phyloP scores from a whole-genome alignment of 2,329 filamentous ascomycete species.

The Chrysoporthe cubensis region DNA sequence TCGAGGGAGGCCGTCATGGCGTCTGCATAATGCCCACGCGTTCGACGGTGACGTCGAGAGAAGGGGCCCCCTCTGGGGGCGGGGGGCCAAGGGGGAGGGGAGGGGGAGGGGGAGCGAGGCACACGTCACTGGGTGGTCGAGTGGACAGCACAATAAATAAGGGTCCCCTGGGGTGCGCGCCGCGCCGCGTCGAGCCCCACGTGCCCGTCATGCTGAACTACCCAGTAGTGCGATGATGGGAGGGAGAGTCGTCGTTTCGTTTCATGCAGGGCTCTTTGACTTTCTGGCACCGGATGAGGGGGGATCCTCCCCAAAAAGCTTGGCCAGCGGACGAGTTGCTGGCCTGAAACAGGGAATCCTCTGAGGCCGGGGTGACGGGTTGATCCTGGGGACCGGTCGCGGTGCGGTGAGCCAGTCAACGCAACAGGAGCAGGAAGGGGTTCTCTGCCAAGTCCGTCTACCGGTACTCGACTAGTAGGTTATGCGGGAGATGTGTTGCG shows the following conservation, averaged over 20 bases:
- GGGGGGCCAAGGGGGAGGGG: too few relatives aligned
- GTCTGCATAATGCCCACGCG: not conserved
- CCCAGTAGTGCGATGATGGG: not conserved
- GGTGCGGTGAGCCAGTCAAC: not conserved
- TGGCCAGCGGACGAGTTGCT: not conserved
- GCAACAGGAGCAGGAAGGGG: not conserved
- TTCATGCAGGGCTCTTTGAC: not conserved
- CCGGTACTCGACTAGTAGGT: not conserved
- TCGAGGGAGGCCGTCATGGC: not conserved
- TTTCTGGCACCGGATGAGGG: not conserved
- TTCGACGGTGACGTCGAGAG: not conserved
- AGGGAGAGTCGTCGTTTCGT: not conserved
- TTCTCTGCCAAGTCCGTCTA: not conserved
- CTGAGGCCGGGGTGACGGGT: not conserved
- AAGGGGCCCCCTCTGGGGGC: too few relatives aligned
- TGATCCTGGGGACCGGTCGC: not conserved
- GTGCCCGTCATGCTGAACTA: not conserved
- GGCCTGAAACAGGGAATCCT: slow-evolving; percentile 4
- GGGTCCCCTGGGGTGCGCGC: not conserved
- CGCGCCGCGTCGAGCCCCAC: not conserved
- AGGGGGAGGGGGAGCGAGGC: not conserved
- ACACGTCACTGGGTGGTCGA: not conserved
- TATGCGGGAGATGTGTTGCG: not conserved
- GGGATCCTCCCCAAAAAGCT: too few relatives aligned
- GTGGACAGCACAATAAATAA: not conserved